Evolutionary conservation across 306 rosid genomes (phyloP), one percentile per base, ranked within the genome.

Genomic region (Begonia peltatifolia): DNA sequence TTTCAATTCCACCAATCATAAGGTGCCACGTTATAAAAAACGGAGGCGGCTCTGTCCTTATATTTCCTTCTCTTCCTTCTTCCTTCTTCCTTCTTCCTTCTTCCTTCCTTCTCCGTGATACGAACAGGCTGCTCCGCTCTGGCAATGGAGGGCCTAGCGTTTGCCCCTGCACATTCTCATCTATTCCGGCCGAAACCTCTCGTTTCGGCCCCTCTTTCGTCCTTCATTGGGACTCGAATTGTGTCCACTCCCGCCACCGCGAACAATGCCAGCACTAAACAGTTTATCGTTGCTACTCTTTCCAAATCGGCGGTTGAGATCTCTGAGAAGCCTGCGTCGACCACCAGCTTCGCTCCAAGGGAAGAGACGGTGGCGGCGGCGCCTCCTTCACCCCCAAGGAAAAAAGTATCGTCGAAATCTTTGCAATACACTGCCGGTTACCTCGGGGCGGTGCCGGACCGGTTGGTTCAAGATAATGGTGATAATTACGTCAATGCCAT

Each of bases 371-470:
- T 53, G 46, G 8, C 50, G 14, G 48, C 66, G 0, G 42, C 13
- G 41, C 1, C 66, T 11, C 61, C 68, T 14, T 23, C 54, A 6
- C 63, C 66, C 11, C 63, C 74, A 6, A 75, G 63, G 0, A 50
- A 53, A 7, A 64, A 56, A 36, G 78, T 79, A 3, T 69, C 80
- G 1, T 46, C 92, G 11, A 49, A 71, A 41, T 79, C 92, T 2
- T 77, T 90, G 17, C 80, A 68, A 58, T 90, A 80, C 62, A 85
- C 76, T 0, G 47, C 94, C 4, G 99, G 95, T 9, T 86, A 74
- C 63, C 80, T 90, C 12, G 99, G 99, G 6, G 94, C 92, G 0
- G 68, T 70, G 10, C 88, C 94, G 0, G 63, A 68, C 42, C 76
- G 80, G 9, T 12, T 77, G 0, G 54, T 6, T 11, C n/a, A 55